Evolutionary conservation across 129 eudicot species (phyloP), one percentile per base, ranked within the genome.

Genomic region (Flaveria linearis): DNA sequence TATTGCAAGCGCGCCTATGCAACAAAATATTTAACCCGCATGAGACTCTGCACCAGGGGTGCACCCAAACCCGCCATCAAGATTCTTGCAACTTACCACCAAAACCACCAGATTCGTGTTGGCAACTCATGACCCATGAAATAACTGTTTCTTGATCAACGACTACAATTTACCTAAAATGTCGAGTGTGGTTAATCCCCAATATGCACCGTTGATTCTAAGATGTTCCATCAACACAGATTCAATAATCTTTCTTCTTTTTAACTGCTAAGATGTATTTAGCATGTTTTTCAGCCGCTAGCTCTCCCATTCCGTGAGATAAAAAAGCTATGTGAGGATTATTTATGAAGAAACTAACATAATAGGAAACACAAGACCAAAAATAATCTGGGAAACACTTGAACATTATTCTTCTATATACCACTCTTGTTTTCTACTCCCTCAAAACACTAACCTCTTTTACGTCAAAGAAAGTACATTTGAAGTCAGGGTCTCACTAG

Each of bases 41-140:
- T 92, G 98, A 53, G 98, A 92, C 77, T 92, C 98, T 9, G 83
- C 98, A 69, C 98, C 98, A 65, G 96, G 96, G 15, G 92, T 86
- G 77, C 96, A 86, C 80, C 98, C 98, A 63, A 92, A 92, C 83
- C 96, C 98, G 53, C 98, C 98, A 82, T 92, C 98, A 36, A 88
- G 73, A 82, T 92, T 92, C 81, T 87, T 90, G 89, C 97, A 93
- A 45, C 96, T 88, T 1, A 77, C 98, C 98, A 33, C 97, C 98
- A 83, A 90, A 93, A 69, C 98, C 98, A 55, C 98, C 98, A 46
- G 91, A 88, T 84, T 85, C 87, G 58, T 93, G 95, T 76, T 93
- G 98, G 83, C 98, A 93, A 75, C 90, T 86, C 96, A 93, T 83
- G 81, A 93, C 76, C 97, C 96, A 93, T 65, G 98, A 79, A 76